These are phyloP conservation scores for Xylaria curta DNA, from an alignment of 495 filamentous ascomycete genomes.

Conservation along the genomic window DNA sequence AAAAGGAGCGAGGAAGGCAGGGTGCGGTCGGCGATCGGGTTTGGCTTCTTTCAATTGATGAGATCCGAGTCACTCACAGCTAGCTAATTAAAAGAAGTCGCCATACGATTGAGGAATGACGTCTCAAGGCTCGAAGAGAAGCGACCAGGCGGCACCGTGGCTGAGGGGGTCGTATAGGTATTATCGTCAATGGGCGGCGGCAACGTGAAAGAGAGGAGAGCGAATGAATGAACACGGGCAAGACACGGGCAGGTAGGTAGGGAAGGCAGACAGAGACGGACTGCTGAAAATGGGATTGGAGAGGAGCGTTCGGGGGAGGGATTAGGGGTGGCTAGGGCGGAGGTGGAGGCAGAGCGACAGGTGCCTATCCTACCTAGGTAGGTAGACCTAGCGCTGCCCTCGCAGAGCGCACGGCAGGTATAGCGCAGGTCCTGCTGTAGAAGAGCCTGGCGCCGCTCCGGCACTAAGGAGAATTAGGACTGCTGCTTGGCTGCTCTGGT, in stretches of 20 bases:
- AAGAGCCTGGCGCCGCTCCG: constrained; percentile 6
- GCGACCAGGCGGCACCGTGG: constrained; percentile 15
- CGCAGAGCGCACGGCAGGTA: constrained; percentile 4
- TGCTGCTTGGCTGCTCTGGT: not conserved
- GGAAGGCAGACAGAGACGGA: constrained; percentile 12
- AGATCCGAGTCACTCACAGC: constrained; percentile 21
- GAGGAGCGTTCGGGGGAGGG: constrained; percentile 25
- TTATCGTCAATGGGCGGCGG: constrained; percentile 22
- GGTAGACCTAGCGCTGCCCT: constrained; percentile 14
- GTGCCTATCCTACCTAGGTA: constrained; percentile 9
- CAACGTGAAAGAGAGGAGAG: constrained; percentile 28
- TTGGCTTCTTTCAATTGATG: constrained; percentile 16
- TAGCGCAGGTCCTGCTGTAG: not conserved
- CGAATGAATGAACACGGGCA: constrained; percentile 36
- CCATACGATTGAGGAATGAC: constrained; percentile 25
- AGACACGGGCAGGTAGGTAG: constrained; percentile 17
- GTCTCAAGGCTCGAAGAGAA: constrained; percentile 18
- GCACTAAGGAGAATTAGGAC: constrained; percentile 27
- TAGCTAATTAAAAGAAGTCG: constrained; percentile 25
- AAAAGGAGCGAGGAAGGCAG: constrained; percentile 10
- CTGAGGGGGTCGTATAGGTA: not conserved
- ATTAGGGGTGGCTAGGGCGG: constrained; percentile 15
- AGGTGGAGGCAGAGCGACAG: constrained; percentile 13
- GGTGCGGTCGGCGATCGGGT: constrained; percentile 17
- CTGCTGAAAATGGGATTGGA: constrained; percentile 19